Evolutionary conservation across 108 stramenopile species (phyloP), one percentile per base, ranked within the genome.

Genomic region (Cylindrotheca fusiformis): DNA sequence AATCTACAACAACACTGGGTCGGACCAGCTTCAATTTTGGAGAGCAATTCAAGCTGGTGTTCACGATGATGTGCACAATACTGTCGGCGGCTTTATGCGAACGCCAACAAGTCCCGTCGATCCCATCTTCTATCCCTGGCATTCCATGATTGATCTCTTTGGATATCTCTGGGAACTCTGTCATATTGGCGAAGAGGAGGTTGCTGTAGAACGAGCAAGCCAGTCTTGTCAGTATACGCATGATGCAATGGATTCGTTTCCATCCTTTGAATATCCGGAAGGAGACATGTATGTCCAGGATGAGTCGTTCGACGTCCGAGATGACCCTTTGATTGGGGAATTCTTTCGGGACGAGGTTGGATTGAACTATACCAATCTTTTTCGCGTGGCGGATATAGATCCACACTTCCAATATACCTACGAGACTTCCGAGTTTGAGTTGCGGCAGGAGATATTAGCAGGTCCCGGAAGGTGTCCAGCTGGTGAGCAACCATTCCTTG

Each of bases 61-160:
- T 52, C 52, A 52, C 20, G 52, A 52, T 21, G 17, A 18, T 18
- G 22, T 52, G 18, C 52, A 52, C 22, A 21, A 52, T 21, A 52
- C 52, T 12, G 12, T 52, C 12, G 52, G 52, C 22, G 52, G 52
- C n/a, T 52, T 52, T 21, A 52, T 52, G 52, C n/a, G 19, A 22
- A 52, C 52, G 12, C 14, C 18, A 21, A 12, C 52, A 12, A 52
- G 52, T 52, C 52, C 52, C 14, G 22, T 52, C n/a, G 52, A 52
- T 52, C 20, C 52, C 14, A 18, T 52, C 22, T 52, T 52, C 22
- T 21, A 21, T 18, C 17, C 20, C 1, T 52, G 52, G 52, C 52
- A 52, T 52, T 21, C 19, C 22, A 52, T 14, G 44, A 44, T 44
- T 14, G 44, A 44, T 14, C 14, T 44, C 12, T 14, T 44, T 44